phyloP scores from a whole-genome alignment of 352 stramenopile species.

The Globisporangium middletonii region DNA sequence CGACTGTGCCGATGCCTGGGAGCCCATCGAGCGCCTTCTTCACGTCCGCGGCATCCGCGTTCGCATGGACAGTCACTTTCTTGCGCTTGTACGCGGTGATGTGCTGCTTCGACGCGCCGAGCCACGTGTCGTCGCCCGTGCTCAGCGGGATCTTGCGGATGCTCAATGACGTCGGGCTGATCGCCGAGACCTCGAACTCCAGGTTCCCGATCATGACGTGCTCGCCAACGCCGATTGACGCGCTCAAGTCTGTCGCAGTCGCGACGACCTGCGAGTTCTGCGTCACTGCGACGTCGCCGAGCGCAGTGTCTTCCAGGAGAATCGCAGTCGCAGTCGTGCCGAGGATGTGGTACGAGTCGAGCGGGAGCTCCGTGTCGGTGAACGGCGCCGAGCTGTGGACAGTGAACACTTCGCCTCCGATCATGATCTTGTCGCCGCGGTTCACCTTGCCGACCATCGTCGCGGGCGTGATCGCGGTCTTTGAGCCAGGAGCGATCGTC shows the following conservation, averaged over 20 bases:
- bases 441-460: slow-evolving; percentile 69
- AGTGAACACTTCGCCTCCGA: slow-evolving; percentile 50
- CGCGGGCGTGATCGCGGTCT: slow-evolving; percentile 26
- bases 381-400: slow-evolving; percentile 65
- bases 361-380: slow-evolving; percentile 53
- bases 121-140: slow-evolving; percentile 26
- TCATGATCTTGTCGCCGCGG: slow-evolving; percentile 49
- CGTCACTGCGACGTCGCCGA: slow-evolving; percentile 57
- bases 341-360: slow-evolving; percentile 65
- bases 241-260: slow-evolving; percentile 40
- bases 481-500: slow-evolving; percentile 42
- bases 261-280: slow-evolving; percentile 22
- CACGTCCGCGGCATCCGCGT: slow-evolving; percentile 47
- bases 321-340: slow-evolving; percentile 26
- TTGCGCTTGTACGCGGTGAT: slow-evolving; percentile 65
- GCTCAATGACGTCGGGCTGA: slow-evolving; percentile 24
- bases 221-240: slow-evolving; percentile 28
- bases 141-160: slow-evolving; percentile 23
- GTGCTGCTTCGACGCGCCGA: slow-evolving; percentile 25
- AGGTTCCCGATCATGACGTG: slow-evolving; percentile 49
- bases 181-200: slow-evolving; percentile 37
- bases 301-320: slow-evolving; percentile 48
- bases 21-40: slow-evolving; percentile 35
- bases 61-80: slow-evolving; percentile 48
- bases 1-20: slow-evolving; percentile 46